Evolutionary conservation across 2,329 filamentous ascomycete genomes (phyloP), one percentile per base, ranked within the genome.

Genomic region (Conoideocrella luteorostrata): DNA sequence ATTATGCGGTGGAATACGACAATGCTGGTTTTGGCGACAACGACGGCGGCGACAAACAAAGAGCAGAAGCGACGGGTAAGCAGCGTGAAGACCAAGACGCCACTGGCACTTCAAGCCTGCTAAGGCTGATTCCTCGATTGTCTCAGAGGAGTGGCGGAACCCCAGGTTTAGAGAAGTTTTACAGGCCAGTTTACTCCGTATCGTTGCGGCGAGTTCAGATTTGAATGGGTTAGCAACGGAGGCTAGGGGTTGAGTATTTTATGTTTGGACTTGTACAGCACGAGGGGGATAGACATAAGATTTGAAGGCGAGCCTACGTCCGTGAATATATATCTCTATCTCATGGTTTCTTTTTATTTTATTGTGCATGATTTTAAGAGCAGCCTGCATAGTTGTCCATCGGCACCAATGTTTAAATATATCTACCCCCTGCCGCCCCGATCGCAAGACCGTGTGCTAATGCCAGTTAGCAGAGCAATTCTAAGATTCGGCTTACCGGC

Each of bases 131-230:
- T 78, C 78, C 0, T 76, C 74, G 6, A 73, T 82, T 12, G 47
- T 82, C 7, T 77, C 71, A 10, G 79, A 83, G 51, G 79, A 83
- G 61, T 82, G 78, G 78, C 78, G 9, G 78, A 78, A 0, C 77
- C 82, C 48, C 70, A 74, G 47, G 69, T 64, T 3, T 76, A 82
- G 49, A 78, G 78, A 1, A 82, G 78, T 56, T 83, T 82, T 49
- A 82, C 78, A 0, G 78, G 78, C 0, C 75, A 78, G 0, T 79
- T 79, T 62, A 70, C n/a, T n/a, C n/a, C n/a, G n/a, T n/a, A n/a
- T 78, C 1, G 75, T 75, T 0, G 59, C 79, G 49, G 75, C 75
- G 1, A 73, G 70, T 32, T 78, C 74, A 3, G 75, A 79, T 56
- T 43, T 77, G 33, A 78, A 79, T 44, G 75, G 75, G 3, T 68